Evolutionary conservation across 1,284 basidiomycete genomes (phyloP).

Genomic region (Cryptococcus wingfieldii): DNA sequence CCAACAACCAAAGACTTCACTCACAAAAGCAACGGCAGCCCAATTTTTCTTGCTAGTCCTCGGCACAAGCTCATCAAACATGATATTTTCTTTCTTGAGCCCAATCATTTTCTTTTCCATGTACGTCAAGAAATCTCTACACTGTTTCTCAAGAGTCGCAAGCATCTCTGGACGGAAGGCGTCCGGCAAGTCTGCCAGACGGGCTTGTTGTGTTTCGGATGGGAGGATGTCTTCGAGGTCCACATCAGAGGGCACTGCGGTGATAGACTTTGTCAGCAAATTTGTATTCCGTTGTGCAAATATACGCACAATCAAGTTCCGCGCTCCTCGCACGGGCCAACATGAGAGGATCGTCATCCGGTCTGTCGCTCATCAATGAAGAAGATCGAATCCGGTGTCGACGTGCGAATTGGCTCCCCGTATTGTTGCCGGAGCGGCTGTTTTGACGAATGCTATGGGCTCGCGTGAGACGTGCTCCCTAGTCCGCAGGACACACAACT

Average conservation of each 20-base stretch:
- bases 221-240: slow-evolving; percentile 1
- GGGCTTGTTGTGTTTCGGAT: slow-evolving; percentile 11
- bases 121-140: slow-evolving; percentile 38
- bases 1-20: background rate
- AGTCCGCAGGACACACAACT: background rate
- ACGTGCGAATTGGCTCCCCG: background rate
- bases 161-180: slow-evolving; percentile 31
- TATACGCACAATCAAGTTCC: slow-evolving; percentile 19
- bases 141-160: slow-evolving; percentile 36
- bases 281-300: background rate
- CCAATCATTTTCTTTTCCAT: slow-evolving; percentile 21
- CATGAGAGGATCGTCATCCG: slow-evolving; percentile 20
- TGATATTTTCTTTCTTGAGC: slow-evolving; percentile 8
- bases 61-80: slow-evolving; percentile 25
- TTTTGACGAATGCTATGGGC: slow-evolving; percentile 6
- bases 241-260: slow-evolving; percentile 1
- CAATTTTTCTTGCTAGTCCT: slow-evolving; percentile 19
- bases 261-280: background rate
- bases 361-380: slow-evolving; percentile 13
- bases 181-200: slow-evolving; percentile 17
- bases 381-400: slow-evolving; percentile 4
- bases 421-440: slow-evolving; percentile 5
- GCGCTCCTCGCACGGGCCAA: slow-evolving; percentile 10
- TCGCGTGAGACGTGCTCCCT: background rate
- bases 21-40: slow-evolving; percentile 36